Base-by-base conservation (phyloP, 1,284 basidiomycete genomes). In the Pseudozyma flocculosa region DNA sequence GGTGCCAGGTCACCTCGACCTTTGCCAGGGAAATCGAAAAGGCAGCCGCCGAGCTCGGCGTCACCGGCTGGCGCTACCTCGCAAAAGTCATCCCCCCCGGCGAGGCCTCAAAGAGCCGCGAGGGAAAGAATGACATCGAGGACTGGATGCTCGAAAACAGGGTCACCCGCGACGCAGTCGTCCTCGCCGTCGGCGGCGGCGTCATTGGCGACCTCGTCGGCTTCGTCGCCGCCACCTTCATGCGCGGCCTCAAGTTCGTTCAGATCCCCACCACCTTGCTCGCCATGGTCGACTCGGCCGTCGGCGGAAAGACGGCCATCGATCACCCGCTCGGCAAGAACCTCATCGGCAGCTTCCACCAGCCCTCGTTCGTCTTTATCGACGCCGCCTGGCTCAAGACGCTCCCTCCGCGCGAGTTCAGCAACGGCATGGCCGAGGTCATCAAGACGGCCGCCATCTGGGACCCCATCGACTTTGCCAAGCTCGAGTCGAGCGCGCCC, bases 341-440 rank as follows among this genome's bases (percentile, higher is more conserved):
- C 80, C 84, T 98, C 67, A 90, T 98, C 68, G 95, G 94, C 61
- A 89, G 94, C 3, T 99, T 99, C 83, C 93, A 92, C 89, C 95
- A 98, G 80, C 94, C 94, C 1, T 85, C 88, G 72, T 97, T 88
- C 82, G 88, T 97, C 78, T 99, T 99, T 80, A 95, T 97, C 70
- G 95, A 99, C 79, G 88, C 91, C 17, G 88, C 92, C 0, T 95
- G 95, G 83, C 85, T 99, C 57, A 89, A 92, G 70, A 94, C 92
- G 1, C 86, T 99, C 4, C 93, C 93, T 0, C 81, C 86, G 40
- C 84, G 95, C 58, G 95, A 98, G 79, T 93, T 97, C 68, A 89
- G 90, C 40, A 98, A 98, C 76, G 94, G 94, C 42, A 96, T 99
- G 90, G 93, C 95, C 1, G 94, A 99, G 79, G 89, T 97, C 4